Conservation (phyloP, 306 rosid species). For the Vigna nakashimae region DNA sequence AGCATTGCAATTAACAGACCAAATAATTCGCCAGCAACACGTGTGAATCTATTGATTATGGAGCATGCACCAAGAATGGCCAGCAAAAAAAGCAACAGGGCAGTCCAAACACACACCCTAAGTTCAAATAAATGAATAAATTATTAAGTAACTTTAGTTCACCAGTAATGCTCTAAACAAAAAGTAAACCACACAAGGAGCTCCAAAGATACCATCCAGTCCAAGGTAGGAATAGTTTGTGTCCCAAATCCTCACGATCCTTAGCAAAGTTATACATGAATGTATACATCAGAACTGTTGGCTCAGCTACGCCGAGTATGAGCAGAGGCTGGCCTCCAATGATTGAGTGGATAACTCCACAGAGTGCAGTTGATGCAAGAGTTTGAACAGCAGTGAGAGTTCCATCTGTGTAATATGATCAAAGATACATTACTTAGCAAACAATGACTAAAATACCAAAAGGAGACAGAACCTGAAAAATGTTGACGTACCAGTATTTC, state of each 20-base stretch:
- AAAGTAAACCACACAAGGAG: constrained; percentile 10
- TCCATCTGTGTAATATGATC: constrained; percentile 69
- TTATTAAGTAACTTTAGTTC: constrained; percentile 27
- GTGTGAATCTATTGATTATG: constrained; percentile 90
- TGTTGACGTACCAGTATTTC: constrained; percentile 66
- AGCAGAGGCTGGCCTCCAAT: constrained; percentile 98
- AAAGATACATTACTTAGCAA: constrained; percentile 47
- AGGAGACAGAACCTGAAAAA: constrained; percentile 42
- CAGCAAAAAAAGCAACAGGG: constrained; percentile 84
- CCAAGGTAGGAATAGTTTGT: constrained; percentile 88
- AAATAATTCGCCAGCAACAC: constrained; percentile 93
- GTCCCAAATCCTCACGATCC: constrained; percentile 87
- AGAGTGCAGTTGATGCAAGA: constrained; percentile 92
- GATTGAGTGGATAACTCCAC: constrained; percentile 86
- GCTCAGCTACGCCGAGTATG: constrained; percentile 96
- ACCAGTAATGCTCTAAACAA: constrained; percentile 17
- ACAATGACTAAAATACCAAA: constrained; percentile 39
- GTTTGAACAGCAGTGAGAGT: constrained; percentile 94
- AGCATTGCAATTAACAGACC: constrained; percentile 95
- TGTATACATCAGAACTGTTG: constrained; percentile 95
- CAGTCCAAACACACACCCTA: constrained; percentile 98
- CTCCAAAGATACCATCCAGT: constrained; percentile 82
- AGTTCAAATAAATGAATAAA: constrained; percentile 1
- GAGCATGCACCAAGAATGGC: constrained; percentile 95
- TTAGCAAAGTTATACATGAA: constrained; percentile 90